Evolutionary conservation across 192 early-diverging fungal species (phyloP), one percentile per base, ranked within the genome.

Genomic region (Backusella australiensis): DNA sequence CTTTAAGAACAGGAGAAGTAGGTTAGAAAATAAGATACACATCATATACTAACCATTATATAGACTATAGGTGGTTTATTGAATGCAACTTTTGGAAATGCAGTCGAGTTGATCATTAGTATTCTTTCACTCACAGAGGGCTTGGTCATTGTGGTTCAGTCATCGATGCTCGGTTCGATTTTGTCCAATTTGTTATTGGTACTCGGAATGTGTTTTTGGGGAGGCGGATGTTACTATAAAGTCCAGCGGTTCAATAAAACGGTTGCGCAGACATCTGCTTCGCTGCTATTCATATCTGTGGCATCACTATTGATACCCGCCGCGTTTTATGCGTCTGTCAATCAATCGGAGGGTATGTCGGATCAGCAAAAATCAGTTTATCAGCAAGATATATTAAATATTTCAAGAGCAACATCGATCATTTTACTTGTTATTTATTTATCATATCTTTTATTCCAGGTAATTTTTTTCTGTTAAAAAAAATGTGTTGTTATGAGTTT

Each of bases 101-200:
- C 93, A 2, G 93, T 97, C 11, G 94, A 95, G 78, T 75, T 94
- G 83, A 91, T 98, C 77, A 86, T 99, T 19, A 90, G 88, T 6
- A 84, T 97, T 32, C 85, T 97, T 79, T 95, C 96, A 7, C 85
- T 99, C 44, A 86, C 89, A 17, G 84, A 93, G 78, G 91, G 91
- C 70, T 84, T 95, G 59, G 83, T 96, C 15, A 80, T 86, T 34
- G 94, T 98, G 65, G 96, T 98, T 46, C 93, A 97, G 78, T 91
- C 97, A 0, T 94, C 93, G 42, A 87, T 97, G 69, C 80, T 97
- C 1, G 97, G 97, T 46, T 96, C 94, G 8, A 93, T 98, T 67
- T 85, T 98, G 12, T 94, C 92, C 77, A 98, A 96, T 82, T 72
- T 98, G 65, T 81, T 97, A 21, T 83, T 97, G 73, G 95, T 97